Conservation (phyloP, 2,329 filamentous ascomycete species). For the Aspergillus neoniger region DNA sequence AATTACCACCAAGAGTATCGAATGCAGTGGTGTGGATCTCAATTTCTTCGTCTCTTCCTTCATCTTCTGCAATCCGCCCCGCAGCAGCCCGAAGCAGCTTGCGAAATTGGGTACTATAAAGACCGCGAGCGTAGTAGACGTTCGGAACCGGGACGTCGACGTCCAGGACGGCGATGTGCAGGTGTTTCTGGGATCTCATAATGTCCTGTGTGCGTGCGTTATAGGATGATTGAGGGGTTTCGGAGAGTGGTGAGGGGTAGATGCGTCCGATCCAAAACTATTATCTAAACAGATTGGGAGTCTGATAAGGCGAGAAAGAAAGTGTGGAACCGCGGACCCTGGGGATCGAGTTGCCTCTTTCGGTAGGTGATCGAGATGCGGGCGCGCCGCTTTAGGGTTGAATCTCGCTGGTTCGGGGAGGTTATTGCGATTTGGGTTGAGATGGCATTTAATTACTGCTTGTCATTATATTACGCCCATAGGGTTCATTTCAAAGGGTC, state of each 20-base stretch:
- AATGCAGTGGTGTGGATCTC: slow-evolving; percentile 35
- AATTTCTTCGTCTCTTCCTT: slow-evolving; percentile 14
- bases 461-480: too few relatives aligned
- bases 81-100: slow-evolving; percentile 35
- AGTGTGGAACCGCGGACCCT: too few relatives aligned
- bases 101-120: slow-evolving; percentile 41
- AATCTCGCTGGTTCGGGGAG: too few relatives aligned
- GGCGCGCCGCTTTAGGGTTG: too few relatives aligned
- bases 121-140: slow-evolving; percentile 35
- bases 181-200: slow-evolving; percentile 1
- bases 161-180: slow-evolving; percentile 42
- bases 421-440: too few relatives aligned
- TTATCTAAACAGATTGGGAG: too few relatives aligned
- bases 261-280: too few relatives aligned
- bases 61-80: slow-evolving; percentile 23
- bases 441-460: too few relatives aligned
- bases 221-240: background rate
- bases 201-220: background rate
- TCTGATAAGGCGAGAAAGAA: too few relatives aligned
- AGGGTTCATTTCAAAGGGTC: too few relatives aligned
- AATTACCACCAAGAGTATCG: slow-evolving; percentile 33
- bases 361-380: too few relatives aligned
- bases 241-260: background rate
- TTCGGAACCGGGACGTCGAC: slow-evolving; percentile 37
- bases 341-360: too few relatives aligned